A percentile compares a stretch with the other conserved stretches of the same genome.
phyloP scores from a whole-genome alignment of 257 asterid species.

The Scutellaria baicalensis region DNA sequence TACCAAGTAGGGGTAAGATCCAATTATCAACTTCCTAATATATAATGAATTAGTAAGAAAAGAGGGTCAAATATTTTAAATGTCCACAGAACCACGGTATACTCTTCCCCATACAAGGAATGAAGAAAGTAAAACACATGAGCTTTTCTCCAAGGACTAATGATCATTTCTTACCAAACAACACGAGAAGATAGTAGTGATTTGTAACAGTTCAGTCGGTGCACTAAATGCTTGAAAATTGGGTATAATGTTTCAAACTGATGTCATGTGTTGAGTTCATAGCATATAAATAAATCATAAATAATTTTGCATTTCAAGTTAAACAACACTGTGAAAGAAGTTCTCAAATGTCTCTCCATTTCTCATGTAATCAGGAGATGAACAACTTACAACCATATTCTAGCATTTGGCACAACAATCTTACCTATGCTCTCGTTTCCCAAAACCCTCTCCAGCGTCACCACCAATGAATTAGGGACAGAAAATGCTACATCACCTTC shows the following conservation, averaged over 20 bases:
- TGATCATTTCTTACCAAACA: background rate
- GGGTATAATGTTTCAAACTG: background rate
- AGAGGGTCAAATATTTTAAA: background rate
- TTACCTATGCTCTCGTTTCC: conserved; percentile 88
- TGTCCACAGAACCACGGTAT: background rate
- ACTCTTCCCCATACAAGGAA: background rate
- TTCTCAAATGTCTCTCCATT: background rate
- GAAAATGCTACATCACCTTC: conserved; percentile 83
- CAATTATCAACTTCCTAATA: background rate
- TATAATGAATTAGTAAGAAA: background rate
- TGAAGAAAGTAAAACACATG: background rate
- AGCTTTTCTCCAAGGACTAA: background rate
- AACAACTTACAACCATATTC: background rate
- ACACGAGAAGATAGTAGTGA: conserved; percentile 1
- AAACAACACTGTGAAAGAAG: background rate
- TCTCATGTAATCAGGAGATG: background rate
- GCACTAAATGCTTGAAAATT: background rate
- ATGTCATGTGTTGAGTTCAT: background rate
- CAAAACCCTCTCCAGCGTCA: conserved; percentile 91
- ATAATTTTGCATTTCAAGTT: background rate
- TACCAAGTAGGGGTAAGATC: background rate
- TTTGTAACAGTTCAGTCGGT: background rate
- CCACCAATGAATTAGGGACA: conserved; percentile 84
- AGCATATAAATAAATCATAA: background rate
- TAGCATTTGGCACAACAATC: conserved; percentile 14